Evolutionary conservation across 2,329 filamentous ascomycete species (phyloP).

Genomic region (Colletotrichum sp.): DNA sequence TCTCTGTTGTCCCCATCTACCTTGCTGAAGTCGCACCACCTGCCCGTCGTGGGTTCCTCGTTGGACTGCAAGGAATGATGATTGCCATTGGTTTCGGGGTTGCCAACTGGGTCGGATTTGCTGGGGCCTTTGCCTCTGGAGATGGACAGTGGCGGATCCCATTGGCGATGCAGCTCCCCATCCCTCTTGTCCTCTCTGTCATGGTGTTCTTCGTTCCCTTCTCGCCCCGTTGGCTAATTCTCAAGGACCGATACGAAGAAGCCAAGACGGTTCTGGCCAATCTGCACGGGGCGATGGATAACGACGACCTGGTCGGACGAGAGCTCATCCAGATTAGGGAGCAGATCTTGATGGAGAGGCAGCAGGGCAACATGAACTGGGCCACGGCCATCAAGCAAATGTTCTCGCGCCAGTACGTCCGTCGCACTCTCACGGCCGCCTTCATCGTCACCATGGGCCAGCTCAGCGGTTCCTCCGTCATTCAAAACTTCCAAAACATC

Average conservation of each 20-base stretch:
- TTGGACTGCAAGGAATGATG: slow-evolving; percentile 27
- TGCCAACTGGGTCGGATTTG: slow-evolving; percentile 38
- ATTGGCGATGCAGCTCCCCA: slow-evolving; percentile 27
- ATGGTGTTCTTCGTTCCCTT: slow-evolving; percentile 27
- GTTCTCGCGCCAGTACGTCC: slow-evolving; percentile 30
- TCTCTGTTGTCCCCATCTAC: slow-evolving; percentile 29
- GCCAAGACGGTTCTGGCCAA: slow-evolving; percentile 14
- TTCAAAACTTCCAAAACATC: slow-evolving; percentile 41
- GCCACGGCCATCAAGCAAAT: slow-evolving; percentile 18
- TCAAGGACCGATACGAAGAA: slow-evolving; percentile 21
- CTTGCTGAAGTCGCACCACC: slow-evolving; percentile 30
- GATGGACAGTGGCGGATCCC: slow-evolving; percentile 32
- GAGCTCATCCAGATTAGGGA: slow-evolving; percentile 32
- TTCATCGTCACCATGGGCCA: slow-evolving; percentile 38
- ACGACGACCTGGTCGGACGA: slow-evolving; percentile 25
- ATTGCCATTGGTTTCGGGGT: slow-evolving; percentile 31
- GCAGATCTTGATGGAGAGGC: slow-evolving; percentile 31
- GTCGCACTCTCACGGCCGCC: slow-evolving; percentile 33
- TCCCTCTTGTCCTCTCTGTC: slow-evolving; percentile 24
- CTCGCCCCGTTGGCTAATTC: slow-evolving; percentile 27
- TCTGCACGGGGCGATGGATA: slow-evolving; percentile 24
- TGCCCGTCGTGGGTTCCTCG: slow-evolving; percentile 26
- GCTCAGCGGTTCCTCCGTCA: slow-evolving; percentile 37
- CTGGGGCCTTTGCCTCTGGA: slow-evolving; percentile 32
- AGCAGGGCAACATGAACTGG: slow-evolving; percentile 23